Evolutionary conservation across 768 basidiomycete genomes (phyloP).

Genomic region (Rubroboletus satanas): DNA sequence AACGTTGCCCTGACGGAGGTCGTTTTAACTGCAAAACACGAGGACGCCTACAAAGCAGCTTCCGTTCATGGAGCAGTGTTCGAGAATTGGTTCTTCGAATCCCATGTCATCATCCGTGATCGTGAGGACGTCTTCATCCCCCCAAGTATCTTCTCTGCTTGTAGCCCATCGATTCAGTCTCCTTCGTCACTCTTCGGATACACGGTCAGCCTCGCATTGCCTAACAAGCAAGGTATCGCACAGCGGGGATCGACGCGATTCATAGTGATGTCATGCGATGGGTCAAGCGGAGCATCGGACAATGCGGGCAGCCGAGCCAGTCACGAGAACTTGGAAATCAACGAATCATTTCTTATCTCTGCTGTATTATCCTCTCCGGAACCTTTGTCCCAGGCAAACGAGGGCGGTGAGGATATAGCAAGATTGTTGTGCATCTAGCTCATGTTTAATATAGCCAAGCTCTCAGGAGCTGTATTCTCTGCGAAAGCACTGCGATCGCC

Average conservation of each 20-base stretch:
- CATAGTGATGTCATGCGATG: slow-evolving; percentile 40
- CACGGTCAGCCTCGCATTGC: slow-evolving; percentile 58
- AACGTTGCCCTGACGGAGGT: slow-evolving; percentile 46
- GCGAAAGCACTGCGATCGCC: slow-evolving; percentile 33
- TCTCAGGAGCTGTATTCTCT: slow-evolving; percentile 22
- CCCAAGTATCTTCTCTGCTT: slow-evolving; percentile 14
- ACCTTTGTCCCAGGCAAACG: slow-evolving; percentile 6
- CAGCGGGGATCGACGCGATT: slow-evolving; percentile 48
- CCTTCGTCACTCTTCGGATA: slow-evolving; percentile 34
- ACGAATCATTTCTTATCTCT: slow-evolving; percentile 64
- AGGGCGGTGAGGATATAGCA: slow-evolving; percentile 5
- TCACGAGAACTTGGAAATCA: slow-evolving; percentile 59
- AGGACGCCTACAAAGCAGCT: slow-evolving; percentile 45
- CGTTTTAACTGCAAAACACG: slow-evolving; percentile 48
- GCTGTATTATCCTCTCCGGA: slow-evolving; percentile 35
- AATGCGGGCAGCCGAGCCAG: slow-evolving; percentile 9
- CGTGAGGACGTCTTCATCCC: slow-evolving; percentile 39
- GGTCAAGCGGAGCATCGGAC: background rate
- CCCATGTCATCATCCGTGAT: slow-evolving; percentile 49
- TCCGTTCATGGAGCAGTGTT: slow-evolving; percentile 33
- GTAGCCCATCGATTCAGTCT: slow-evolving; percentile 8
- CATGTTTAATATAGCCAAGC: background rate
- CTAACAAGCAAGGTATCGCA: slow-evolving; percentile 69
- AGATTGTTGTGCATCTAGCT: background rate
- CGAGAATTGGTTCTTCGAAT: slow-evolving; percentile 42